phyloP scores from a whole-genome alignment of 2,329 filamentous ascomycete species.

The Microdochium paspali region DNA sequence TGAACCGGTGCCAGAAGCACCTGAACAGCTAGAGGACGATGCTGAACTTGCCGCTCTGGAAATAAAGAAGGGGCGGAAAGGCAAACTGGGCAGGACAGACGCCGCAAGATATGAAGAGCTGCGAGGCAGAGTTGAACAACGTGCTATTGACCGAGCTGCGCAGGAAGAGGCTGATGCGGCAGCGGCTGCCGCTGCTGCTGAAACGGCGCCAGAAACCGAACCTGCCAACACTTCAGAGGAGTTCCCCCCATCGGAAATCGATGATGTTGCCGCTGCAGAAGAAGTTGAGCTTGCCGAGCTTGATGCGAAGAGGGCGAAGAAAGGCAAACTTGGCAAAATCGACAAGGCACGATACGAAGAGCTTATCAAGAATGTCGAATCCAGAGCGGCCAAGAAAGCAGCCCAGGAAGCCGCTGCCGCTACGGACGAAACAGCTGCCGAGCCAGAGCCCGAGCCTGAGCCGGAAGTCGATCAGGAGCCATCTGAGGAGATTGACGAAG shows the following conservation, averaged over 20 bases:
- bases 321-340: background rate
- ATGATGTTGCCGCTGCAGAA: background rate
- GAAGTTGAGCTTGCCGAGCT: background rate
- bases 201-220: conserved; percentile 4
- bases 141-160: conserved; percentile 7
- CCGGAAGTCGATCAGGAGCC: background rate
- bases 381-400: background rate
- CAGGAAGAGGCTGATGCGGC: conserved; percentile 1
- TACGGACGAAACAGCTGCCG: conserved; percentile 1
- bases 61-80: conserved; percentile 23
- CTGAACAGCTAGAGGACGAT: conserved; percentile 11
- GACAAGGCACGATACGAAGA: background rate
- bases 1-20: conserved; percentile 10
- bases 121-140: conserved; percentile 8
- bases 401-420: conserved; percentile 8
- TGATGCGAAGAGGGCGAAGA: background rate
- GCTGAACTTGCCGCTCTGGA: conserved; percentile 13
- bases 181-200: conserved; percentile 3
- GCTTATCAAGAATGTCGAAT: background rate
- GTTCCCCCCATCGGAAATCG: conserved; percentile 1
- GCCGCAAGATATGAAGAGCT: conserved; percentile 12
- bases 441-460: background rate
- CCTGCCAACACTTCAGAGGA: background rate
- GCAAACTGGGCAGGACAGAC: conserved; percentile 27
- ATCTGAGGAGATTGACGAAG: background rate